A percentile compares a stretch with the other conserved stretches of the same genome.
Conservation (phyloP, 352 stramenopile genomes). For the Achlya hypogyna region DNA sequence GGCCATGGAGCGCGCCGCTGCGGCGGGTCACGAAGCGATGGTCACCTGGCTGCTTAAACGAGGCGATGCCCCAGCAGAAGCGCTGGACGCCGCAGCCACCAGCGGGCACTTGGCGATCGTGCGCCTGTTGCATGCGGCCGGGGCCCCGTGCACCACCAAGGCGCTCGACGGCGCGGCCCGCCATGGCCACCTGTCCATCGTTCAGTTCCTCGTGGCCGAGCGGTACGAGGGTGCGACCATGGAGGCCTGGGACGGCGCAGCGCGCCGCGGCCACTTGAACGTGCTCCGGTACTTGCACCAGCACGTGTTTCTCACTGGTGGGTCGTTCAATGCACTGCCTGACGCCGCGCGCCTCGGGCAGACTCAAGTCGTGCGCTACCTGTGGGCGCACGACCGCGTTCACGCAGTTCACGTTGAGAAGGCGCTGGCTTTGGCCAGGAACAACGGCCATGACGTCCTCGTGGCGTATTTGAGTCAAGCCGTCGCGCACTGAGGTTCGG, state of each 20-base stretch:
- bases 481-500: no score
- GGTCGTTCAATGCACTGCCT: background rate
- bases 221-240: background rate
- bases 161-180: background rate
- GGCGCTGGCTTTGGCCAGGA: background rate
- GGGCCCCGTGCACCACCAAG: background rate
- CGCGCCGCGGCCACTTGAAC: background rate
- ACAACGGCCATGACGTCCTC: background rate
- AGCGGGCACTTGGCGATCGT: background rate
- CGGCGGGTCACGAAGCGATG: background rate
- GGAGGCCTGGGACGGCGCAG: background rate
- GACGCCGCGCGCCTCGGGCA: background rate
- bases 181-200: background rate
- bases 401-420: background rate
- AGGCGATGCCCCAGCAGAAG: background rate
- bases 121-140: background rate
- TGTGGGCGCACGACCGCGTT: background rate
- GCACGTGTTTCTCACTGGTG: background rate
- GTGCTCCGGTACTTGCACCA: background rate
- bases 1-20: background rate
- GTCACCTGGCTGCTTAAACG: background rate
- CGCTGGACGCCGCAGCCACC: background rate
- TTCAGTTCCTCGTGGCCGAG: background rate
- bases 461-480: background rate
- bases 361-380: background rate